phyloP scores from a whole-genome alignment of 2,329 filamentous ascomycete genomes.

The Blastomyces gilchristii region DNA sequence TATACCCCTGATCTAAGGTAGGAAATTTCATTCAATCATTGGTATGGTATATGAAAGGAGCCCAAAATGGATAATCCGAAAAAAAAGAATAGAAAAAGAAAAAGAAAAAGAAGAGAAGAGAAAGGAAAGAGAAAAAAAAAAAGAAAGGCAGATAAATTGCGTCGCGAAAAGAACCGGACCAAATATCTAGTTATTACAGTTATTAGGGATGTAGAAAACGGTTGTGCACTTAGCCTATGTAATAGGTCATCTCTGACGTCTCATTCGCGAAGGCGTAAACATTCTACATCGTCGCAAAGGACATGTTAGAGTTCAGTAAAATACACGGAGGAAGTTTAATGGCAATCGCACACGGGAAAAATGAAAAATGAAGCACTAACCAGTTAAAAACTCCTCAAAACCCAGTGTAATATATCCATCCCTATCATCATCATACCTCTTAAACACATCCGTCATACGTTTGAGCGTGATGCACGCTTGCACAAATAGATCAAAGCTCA shows the following conservation, averaged over 20 bases:
- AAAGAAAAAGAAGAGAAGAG: too few relatives aligned
- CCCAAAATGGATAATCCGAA: background rate
- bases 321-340: background rate
- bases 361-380: constrained; percentile 23
- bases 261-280: constrained; percentile 11
- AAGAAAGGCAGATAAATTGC: background rate
- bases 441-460: constrained; percentile 98
- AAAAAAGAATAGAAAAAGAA: background rate
- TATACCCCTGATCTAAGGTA: background rate
- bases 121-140: background rate
- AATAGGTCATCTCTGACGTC: background rate
- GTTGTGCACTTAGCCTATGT: background rate
- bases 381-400: constrained; percentile 70
- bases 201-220: background rate
- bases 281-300: constrained; percentile 2
- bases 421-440: constrained; percentile 94
- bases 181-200: background rate
- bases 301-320: background rate
- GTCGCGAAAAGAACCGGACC: background rate
- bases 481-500: constrained; percentile 94
- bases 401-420: constrained; percentile 83
- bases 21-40: background rate
- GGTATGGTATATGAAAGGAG: background rate
- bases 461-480: constrained; percentile 95
- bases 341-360: background rate